Evolutionary conservation across 805 yeast species (phyloP).

Genomic region (Cyberlindnera suaveolens): DNA sequence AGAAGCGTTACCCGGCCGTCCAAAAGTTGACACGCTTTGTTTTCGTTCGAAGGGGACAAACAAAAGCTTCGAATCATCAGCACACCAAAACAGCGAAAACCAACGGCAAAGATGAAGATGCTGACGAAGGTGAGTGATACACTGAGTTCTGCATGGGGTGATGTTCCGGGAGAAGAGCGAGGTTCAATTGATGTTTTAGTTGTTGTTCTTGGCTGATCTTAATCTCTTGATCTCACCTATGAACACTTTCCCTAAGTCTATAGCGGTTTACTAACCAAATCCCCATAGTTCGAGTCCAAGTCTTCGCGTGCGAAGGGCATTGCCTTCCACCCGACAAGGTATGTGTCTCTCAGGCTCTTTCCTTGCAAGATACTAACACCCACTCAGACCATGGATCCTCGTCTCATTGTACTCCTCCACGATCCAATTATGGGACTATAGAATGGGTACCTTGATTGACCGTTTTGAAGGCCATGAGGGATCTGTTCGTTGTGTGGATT

Average conservation of each 20-base stretch:
- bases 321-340: conserved; percentile 89
- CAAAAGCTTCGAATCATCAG: conserved; percentile 1
- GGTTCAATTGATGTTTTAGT: too few species aligned
- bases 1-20: too few species aligned
- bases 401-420: conserved; percentile 96
- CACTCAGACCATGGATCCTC: conserved; percentile 80
- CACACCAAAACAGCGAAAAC: conserved; percentile 10
- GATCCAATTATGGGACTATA: conserved; percentile 98
- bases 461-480: conserved; percentile 98
- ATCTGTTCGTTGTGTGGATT: conserved; percentile 91
- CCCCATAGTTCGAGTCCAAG: conserved; percentile 80
- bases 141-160: neutral
- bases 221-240: too few species aligned
- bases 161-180: too few species aligned
- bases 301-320: conserved; percentile 96
- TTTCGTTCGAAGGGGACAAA: too few species aligned
- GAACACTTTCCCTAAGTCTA: neutral
- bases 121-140: conserved; percentile 50
- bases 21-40: too few species aligned
- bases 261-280: conserved; percentile 6
- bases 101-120: conserved; percentile 65
- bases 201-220: too few species aligned
- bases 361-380: conserved; percentile 11
- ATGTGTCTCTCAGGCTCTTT: conserved; percentile 12
- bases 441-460: conserved; percentile 97